Conservation (phyloP, 352 stramenopile genomes). For the Bremia lactucae region DNA sequence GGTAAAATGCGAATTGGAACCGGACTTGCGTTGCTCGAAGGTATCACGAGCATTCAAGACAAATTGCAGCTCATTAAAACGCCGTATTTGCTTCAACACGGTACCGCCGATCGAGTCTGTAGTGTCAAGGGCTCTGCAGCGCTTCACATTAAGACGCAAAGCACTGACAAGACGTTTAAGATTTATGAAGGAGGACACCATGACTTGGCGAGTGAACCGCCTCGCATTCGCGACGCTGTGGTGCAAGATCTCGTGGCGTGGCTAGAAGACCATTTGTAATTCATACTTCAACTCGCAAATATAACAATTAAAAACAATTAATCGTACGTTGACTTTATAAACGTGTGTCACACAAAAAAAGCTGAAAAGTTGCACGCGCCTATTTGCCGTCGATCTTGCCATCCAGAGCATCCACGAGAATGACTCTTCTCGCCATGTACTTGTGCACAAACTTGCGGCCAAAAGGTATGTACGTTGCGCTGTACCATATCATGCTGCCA, state of each 20-base stretch:
- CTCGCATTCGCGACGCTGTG: constrained; percentile 44
- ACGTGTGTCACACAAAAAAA: no score
- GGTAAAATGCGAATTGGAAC: constrained; percentile 65
- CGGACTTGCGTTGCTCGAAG: constrained; percentile 55
- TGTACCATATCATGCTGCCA: constrained; percentile 50
- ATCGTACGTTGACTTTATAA: no score
- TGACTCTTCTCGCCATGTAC: constrained; percentile 26
- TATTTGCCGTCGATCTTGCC: constrained; percentile 31
- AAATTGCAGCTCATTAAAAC: constrained; percentile 49
- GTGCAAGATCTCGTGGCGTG: constrained; percentile 62
- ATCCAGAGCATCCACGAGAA: constrained; percentile 26
- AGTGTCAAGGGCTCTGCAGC: constrained; percentile 53
- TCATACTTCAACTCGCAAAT: no score
- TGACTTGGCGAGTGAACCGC: constrained; percentile 67
- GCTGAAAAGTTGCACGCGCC: not conserved
- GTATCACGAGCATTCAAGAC: constrained; percentile 40
- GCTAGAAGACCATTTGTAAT: constrained; percentile 45
- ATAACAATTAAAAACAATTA: no score
- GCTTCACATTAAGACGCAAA: constrained; percentile 42
- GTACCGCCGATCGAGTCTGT: constrained; percentile 53
- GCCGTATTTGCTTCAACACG: constrained; percentile 73
- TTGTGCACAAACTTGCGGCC: constrained; percentile 36
- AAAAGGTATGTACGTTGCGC: constrained; percentile 36
- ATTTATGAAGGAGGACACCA: constrained; percentile 45
- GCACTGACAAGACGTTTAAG: constrained; percentile 63